phyloP scores from a whole-genome alignment of 2,329 filamentous ascomycete genomes.

The Pseudopithomyces chartarum region DNA sequence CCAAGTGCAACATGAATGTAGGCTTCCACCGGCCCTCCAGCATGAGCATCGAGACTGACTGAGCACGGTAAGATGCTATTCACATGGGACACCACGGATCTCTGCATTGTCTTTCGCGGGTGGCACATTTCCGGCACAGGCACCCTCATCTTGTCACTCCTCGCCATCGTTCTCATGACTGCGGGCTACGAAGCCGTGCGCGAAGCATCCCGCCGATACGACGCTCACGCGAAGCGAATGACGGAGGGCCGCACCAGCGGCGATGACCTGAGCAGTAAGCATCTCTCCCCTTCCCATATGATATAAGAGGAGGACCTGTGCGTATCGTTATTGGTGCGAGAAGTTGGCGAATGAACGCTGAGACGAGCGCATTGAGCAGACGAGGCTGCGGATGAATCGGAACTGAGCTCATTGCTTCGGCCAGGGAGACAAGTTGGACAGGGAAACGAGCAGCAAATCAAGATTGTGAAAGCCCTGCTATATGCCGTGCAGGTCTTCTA shows the following conservation, averaged over 20 bases:
- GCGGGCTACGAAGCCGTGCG: constrained; percentile 94
- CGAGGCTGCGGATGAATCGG: constrained; percentile 49
- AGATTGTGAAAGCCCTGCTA: constrained; percentile 77
- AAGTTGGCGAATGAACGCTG: constrained; percentile 25
- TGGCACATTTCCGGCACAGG: constrained; percentile 82
- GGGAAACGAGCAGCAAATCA: constrained; percentile 67
- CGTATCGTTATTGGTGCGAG: not conserved
- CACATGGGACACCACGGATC: constrained; percentile 90
- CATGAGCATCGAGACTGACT: constrained; percentile 4
- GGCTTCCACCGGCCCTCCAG: constrained; percentile 34
- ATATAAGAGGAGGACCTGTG: not conserved
- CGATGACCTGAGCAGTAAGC: constrained; percentile 43
- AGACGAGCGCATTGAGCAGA: constrained; percentile 30
- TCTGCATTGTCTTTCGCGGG: constrained; percentile 92
- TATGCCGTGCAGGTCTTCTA: constrained; percentile 98
- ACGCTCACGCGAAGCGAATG: constrained; percentile 51
- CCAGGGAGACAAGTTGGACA: constrained; percentile 68
- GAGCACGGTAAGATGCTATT: constrained; percentile 81
- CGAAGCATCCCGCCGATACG: constrained; percentile 76
- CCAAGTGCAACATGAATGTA: constrained; percentile 90
- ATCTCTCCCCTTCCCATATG: not conserved
- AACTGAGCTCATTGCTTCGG: constrained; percentile 69
- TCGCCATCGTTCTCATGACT: constrained; percentile 79
- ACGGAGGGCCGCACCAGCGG: constrained; percentile 31
- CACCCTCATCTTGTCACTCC: constrained; percentile 79